Conservation (phyloP, 2,329 filamentous ascomycete genomes). For the Lachnellula occidentalis region DNA sequence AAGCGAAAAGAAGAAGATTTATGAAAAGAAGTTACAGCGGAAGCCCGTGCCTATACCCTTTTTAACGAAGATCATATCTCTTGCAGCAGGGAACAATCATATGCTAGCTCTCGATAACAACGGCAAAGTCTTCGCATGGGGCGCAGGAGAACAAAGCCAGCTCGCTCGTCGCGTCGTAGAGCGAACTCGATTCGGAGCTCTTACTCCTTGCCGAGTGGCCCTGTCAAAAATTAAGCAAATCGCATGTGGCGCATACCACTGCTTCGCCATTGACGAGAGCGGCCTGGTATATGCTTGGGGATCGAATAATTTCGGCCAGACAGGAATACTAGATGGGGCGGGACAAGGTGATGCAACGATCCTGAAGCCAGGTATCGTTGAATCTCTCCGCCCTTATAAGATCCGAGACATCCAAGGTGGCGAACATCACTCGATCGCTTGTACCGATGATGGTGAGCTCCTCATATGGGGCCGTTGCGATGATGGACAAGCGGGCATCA, state of each 20-base stretch:
- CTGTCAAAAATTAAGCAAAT: conserved; percentile 18
- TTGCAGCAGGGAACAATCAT: conserved; percentile 51
- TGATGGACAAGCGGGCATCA: conserved; percentile 50
- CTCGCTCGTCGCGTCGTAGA: conserved; percentile 47
- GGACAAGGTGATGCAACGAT: conserved; percentile 67
- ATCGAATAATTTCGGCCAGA: conserved; percentile 80
- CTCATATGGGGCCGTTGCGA: conserved; percentile 57
- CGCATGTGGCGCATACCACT: conserved; percentile 67
- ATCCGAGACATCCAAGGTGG: conserved; percentile 66
- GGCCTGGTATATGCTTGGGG: conserved; percentile 76
- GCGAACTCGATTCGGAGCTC: conserved; percentile 18
- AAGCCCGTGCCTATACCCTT: conserved; percentile 25
- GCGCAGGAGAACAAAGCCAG: conserved; percentile 56
- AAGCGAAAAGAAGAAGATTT: conserved; percentile 2
- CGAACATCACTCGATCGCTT: conserved; percentile 67
- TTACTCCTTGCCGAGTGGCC: conserved; percentile 26
- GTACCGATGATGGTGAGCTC: conserved; percentile 51
- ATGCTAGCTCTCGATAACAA: conserved; percentile 50
- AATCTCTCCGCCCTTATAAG: conserved; percentile 54
- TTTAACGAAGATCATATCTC: conserved; percentile 46
- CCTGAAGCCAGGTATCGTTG: conserved; percentile 61
- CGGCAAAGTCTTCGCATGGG: conserved; percentile 57
- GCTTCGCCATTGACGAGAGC: conserved; percentile 65
- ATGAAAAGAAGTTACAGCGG: conserved; percentile 17
- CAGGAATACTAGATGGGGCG: conserved; percentile 59